Percentiles rank a stretch among this genome's conserved stretches.
phyloP scores from a whole-genome alignment of 495 filamentous ascomycete species.

The Aspergillus diversus region DNA sequence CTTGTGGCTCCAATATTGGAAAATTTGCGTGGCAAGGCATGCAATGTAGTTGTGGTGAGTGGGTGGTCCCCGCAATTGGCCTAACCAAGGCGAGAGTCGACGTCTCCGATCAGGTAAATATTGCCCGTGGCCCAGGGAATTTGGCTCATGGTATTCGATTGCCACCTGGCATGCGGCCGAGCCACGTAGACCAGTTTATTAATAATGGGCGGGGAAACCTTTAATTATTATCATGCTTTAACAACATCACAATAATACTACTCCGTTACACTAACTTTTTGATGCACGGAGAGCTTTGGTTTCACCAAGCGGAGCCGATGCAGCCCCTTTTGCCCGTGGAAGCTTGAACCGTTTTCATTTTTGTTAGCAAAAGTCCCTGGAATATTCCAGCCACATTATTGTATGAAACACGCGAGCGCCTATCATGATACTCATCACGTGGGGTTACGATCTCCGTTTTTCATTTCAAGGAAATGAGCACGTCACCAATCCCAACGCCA shows the following conservation, averaged over 20 bases:
- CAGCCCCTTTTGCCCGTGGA: slow-evolving; percentile 1
- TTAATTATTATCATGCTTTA: slow-evolving; percentile 20
- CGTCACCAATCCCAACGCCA: neutral
- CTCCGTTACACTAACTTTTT: neutral
- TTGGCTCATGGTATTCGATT: slow-evolving; percentile 42
- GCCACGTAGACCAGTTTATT: slow-evolving; percentile 19
- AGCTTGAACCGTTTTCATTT: neutral
- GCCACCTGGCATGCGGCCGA: slow-evolving; percentile 46
- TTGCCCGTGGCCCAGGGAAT: slow-evolving; percentile 26
- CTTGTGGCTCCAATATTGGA: slow-evolving; percentile 79
- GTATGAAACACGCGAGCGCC: slow-evolving; percentile 7
- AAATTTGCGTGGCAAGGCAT: slow-evolving; percentile 96
- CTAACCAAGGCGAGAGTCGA: slow-evolving; percentile 82
- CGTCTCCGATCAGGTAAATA: slow-evolving; percentile 41
- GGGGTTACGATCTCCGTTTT: slow-evolving; percentile 16
- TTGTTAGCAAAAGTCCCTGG: neutral
- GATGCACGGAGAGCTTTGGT: neutral
- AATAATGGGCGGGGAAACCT: slow-evolving; percentile 37
- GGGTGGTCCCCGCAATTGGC: slow-evolving; percentile 90
- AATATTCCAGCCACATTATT: slow-evolving; percentile 5
- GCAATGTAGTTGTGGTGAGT: slow-evolving; percentile 86
- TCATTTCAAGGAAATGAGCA: slow-evolving; percentile 16
- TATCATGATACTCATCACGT: slow-evolving; percentile 25
- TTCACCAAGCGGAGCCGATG: neutral
- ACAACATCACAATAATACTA: neutral